A percentile compares a stretch with the other conserved stretches of the same genome.
These are phyloP conservation scores for Hysterium pulicare DNA, from an alignment of 2,329 filamentous ascomycete species.

Conservation along the genomic window DNA sequence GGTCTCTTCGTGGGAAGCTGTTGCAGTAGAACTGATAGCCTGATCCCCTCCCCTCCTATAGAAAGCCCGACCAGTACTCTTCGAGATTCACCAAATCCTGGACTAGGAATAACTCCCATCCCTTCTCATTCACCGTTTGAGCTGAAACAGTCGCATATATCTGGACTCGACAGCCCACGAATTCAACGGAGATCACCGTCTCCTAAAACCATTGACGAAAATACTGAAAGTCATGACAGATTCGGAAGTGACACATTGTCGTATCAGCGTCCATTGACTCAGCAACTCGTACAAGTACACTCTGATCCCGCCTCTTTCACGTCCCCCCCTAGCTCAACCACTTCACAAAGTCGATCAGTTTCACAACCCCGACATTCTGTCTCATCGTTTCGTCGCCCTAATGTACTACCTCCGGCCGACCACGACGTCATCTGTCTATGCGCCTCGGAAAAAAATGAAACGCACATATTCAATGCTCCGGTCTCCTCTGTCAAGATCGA, in stretches of 20 bases:
- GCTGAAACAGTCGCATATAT: no score
- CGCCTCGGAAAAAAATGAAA: constrained; percentile 8
- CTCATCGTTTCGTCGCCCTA: constrained; percentile 4
- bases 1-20: constrained; percentile 12
- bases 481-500: constrained; percentile 3
- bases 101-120: constrained; percentile 7
- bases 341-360: constrained; percentile 8
- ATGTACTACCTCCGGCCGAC: constrained; percentile 8
- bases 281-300: not conserved
- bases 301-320: constrained; percentile 4
- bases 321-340: constrained; percentile 7
- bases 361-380: constrained; percentile 5
- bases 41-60: constrained; percentile 2
- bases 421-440: constrained; percentile 13
- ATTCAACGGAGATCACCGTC: constrained; percentile 9
- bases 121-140: no score
- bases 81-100: constrained; percentile 1
- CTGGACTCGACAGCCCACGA: no score
- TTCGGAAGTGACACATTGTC: no score
- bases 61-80: constrained; percentile 5
- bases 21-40: constrained; percentile 12
- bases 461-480: constrained; percentile 14
- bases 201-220: constrained; percentile 5
- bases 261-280: not conserved
- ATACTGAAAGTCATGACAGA: no score